Base-by-base conservation (phyloP, 768 basidiomycete species). In the Lactarius hengduanensis region DNA sequence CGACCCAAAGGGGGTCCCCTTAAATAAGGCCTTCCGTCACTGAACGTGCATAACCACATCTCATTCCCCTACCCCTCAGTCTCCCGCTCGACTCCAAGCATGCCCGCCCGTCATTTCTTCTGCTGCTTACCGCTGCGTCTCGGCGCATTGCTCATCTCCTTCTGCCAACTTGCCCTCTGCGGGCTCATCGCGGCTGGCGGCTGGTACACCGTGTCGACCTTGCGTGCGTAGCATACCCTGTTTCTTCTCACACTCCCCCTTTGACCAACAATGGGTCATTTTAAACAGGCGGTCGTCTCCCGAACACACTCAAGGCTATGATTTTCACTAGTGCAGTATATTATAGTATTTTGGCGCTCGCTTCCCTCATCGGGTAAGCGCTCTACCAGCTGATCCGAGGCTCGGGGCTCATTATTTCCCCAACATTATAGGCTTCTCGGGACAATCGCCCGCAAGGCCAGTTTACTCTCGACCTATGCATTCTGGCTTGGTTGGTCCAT, bases 61-160 rank as follows among this genome's bases (percentile, higher is more conserved):
- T 20, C 34, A 34, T 26, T 10, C 38, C 20, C 28, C 30, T 38
- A 16, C 47, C 13, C 28, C 28, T 38, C 28, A 20, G 50, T 28
- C 36, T 20, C 16, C 6, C 3, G 10, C 9, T 28, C 15, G 8
- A 55, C 1, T 16, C 5, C 3, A 41, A 10, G 16, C 61, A 70
- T 70, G 69, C 26, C 32, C 28, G 67, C 69, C 53, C 70, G 57
- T 18, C 64, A 69, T 57, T 70, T 69, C 45, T 58, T 62, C 40
- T 69, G 65, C 43, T 69, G 70, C 38, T 20, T 71, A 20, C 70
- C 70, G 53, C 26, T 71, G 53, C 64, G 70, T 40, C 60, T 71
- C n/a, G 70, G 70, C 10, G 65, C 69, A 32, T 41, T 70, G 2
- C 61, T 71, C 26, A 66, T 71, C 47, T 66, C 68, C 43, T 9